Percentiles rank a stretch among this genome's conserved stretches.
Conservation (phyloP, 1,284 basidiomycete species). For the Ustilago hordei region DNA sequence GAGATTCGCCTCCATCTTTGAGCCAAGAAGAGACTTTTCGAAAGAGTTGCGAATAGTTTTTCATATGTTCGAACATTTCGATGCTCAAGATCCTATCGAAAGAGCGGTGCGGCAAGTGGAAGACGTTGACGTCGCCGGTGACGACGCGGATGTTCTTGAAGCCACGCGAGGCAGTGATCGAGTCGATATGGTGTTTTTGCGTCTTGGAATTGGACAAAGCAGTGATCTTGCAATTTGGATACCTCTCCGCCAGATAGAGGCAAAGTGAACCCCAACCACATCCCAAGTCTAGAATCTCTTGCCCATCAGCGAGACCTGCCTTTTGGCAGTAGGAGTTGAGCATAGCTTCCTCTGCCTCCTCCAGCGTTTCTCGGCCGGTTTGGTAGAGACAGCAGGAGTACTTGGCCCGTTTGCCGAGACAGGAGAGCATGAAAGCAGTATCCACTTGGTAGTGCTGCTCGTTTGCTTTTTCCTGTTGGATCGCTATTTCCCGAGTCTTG, state of each 20-base stretch:
- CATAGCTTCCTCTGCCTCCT: conserved; percentile 77
- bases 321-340: conserved; percentile 79
- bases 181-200: conserved; percentile 79
- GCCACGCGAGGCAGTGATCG: conserved; percentile 73
- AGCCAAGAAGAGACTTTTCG: conserved; percentile 80
- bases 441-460: conserved; percentile 82
- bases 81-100: conserved; percentile 82
- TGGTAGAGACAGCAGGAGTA: conserved; percentile 77
- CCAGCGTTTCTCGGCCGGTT: conserved; percentile 77
- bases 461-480: conserved; percentile 79
- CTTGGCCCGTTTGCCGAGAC: conserved; percentile 58
- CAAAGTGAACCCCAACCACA: conserved; percentile 83
- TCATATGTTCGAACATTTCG: conserved; percentile 83
- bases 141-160: conserved; percentile 76
- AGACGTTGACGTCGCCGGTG: conserved; percentile 79
- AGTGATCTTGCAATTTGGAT: conserved; percentile 77
- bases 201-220: conserved; percentile 80
- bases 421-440: conserved; percentile 62
- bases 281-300: conserved; percentile 79
- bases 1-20: conserved; percentile 70
- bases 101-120: conserved; percentile 73
- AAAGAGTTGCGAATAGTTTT: conserved; percentile 76
- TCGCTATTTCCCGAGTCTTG: conserved; percentile 75
- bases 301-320: conserved; percentile 76
- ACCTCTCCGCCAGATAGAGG: conserved; percentile 79